Percentiles rank a stretch among this genome's conserved stretches.
phyloP scores from a whole-genome alignment of 441 rosid genomes.

The Pelargonium myrrhifolium region DNA sequence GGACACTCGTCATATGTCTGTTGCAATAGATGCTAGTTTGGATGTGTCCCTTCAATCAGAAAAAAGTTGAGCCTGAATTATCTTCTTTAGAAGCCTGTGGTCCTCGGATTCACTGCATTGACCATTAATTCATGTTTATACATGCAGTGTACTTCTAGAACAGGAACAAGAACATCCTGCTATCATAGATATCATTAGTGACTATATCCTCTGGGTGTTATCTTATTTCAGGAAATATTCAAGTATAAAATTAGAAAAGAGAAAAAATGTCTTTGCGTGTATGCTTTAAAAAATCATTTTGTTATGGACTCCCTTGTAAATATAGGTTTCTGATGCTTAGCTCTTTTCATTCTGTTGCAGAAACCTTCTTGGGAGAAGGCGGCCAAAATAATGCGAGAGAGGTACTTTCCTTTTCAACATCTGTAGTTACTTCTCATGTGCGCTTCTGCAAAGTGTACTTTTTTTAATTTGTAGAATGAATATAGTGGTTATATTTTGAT shows the following conservation, averaged over 20 bases:
- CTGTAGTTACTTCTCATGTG: not conserved
- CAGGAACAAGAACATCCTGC: not conserved
- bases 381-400: slow-evolving; percentile 64
- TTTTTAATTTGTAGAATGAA: not conserved
- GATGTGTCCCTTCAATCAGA: not conserved
- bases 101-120: not conserved
- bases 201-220: not conserved
- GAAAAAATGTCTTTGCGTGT: not conserved
- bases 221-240: not conserved
- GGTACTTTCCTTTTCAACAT: slow-evolving; percentile 33
- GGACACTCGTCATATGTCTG: not conserved
- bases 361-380: slow-evolving; percentile 97
- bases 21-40: not conserved
- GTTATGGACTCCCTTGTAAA: slow-evolving; percentile 1
- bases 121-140: not conserved
- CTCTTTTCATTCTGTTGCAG: slow-evolving; percentile 37
- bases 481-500: not conserved
- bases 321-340: slow-evolving; percentile 14
- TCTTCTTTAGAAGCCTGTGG: not conserved
- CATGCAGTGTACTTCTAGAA: not conserved
- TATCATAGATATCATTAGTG: not conserved
- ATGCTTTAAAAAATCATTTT: not conserved
- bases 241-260: not conserved
- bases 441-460: not conserved
- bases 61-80: not conserved